These are phyloP conservation scores for Phialocephala sp. DNA, from an alignment of 2,329 filamentous ascomycete species.

Conservation along the genomic window DNA sequence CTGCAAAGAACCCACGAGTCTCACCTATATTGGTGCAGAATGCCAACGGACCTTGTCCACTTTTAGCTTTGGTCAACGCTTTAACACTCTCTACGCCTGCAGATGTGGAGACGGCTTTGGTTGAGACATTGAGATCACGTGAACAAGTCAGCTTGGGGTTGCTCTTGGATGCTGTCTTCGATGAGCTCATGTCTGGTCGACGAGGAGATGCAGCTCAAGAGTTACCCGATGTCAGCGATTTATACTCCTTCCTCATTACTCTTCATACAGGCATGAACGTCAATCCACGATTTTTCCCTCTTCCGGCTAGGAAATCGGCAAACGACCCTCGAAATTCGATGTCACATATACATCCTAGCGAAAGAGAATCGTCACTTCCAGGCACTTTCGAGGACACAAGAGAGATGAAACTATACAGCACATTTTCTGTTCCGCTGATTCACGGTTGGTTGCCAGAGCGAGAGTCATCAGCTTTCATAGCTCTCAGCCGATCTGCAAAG, in stretches of 20 bases:
- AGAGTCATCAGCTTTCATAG: conserved; percentile 68
- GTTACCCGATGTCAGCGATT: conserved; percentile 84
- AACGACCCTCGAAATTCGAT: conserved; percentile 53
- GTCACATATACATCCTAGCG: conserved; percentile 56
- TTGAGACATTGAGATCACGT: conserved; percentile 76
- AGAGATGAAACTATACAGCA: conserved; percentile 90
- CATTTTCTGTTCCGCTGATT: conserved; percentile 85
- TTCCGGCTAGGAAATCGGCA: conserved; percentile 44
- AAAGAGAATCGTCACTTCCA: conserved; percentile 55
- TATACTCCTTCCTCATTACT: conserved; percentile 86
- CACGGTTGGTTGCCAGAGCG: conserved; percentile 89
- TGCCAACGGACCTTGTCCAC: conserved; percentile 89
- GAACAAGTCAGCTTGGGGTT: conserved; percentile 89
- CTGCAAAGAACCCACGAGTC: conserved; percentile 66
- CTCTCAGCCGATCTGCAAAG: conserved; percentile 75
- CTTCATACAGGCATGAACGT: conserved; percentile 98
- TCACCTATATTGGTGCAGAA: conserved; percentile 93
- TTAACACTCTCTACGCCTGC: conserved; percentile 81
- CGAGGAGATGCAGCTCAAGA: conserved; percentile 64
- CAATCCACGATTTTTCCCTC: conserved; percentile 84
- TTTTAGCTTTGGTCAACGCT: conserved; percentile 92
- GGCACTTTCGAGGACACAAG: conserved; percentile 86
- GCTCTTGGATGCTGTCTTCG: conserved; percentile 87
- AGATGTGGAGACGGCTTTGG: conserved; percentile 69
- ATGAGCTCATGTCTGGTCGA: conserved; percentile 85